Conservation (phyloP, 371 early-diverging fungal species). For the Mortierella sp. region DNA sequence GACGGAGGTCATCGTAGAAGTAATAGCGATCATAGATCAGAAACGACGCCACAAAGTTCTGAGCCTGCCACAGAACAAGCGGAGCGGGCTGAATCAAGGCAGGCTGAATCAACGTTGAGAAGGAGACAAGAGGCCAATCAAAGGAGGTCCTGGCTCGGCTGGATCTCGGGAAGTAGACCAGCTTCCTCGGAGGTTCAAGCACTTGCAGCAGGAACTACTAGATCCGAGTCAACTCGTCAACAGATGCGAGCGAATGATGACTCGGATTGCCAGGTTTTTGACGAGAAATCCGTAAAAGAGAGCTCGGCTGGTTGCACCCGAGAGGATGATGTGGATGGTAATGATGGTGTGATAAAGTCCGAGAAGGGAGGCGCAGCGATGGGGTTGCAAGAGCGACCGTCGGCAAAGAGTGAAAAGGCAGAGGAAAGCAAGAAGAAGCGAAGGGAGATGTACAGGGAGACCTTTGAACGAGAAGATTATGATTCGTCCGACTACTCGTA, state of each 20-base stretch:
- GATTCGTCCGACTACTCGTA: slow-evolving; percentile 44
- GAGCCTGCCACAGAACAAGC: not conserved
- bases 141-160: not conserved
- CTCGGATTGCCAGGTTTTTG: no score
- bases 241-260: not conserved
- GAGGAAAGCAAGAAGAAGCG: not conserved
- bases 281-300: not conserved
- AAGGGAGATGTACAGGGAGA: slow-evolving; percentile 18
- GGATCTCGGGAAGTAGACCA: not conserved
- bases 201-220: not conserved
- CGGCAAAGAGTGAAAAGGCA: not conserved
- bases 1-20: slow-evolving; percentile 6
- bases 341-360: not conserved
- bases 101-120: no score
- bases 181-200: not conserved
- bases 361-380: not conserved
- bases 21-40: not conserved
- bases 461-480: slow-evolving; percentile 40
- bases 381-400: not conserved
- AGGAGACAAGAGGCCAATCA: not conserved
- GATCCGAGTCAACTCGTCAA: not conserved
- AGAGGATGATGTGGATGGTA: not conserved
- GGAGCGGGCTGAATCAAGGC: not conserved
- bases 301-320: no score
- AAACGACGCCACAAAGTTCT: not conserved